Conservation (phyloP, 2,329 filamentous ascomycete genomes). For the Sporothrix pseudoabietina region DNA sequence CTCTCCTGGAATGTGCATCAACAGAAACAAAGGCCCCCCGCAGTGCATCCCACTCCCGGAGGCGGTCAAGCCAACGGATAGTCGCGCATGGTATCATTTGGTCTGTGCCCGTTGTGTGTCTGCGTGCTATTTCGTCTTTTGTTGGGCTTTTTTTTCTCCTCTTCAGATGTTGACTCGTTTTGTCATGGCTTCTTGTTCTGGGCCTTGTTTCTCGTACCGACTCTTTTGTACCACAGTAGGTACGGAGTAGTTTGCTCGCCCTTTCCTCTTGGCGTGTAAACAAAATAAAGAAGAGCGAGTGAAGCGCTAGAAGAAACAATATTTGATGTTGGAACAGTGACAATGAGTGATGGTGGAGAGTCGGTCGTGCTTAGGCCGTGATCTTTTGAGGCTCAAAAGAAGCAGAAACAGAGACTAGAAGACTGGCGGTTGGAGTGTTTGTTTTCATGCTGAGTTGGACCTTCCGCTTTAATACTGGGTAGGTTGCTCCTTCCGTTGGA, state of each 20-base stretch:
- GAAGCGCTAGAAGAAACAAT: conserved; percentile 1
- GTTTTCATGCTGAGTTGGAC: conserved; percentile 5
- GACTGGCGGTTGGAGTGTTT: neutral
- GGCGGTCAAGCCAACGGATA: conserved; percentile 21
- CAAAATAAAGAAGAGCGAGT: conserved; percentile 8
- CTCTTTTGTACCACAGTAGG: no score
- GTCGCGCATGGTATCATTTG: neutral
- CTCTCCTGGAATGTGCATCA: conserved; percentile 24
- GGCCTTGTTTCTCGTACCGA: no score
- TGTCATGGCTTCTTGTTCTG: neutral
- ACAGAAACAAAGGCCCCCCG: conserved; percentile 16
- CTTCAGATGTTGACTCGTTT: neutral
- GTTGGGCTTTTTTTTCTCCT: no score
- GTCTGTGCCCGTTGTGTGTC: neutral
- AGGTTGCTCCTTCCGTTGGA: neutral
- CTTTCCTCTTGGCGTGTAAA: conserved; percentile 7
- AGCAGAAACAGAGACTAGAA: neutral
- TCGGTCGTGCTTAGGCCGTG: neutral
- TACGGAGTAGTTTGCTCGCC: neutral
- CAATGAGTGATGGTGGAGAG: neutral
- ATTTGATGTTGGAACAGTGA: neutral
- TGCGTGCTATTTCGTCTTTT: conserved; percentile 3
- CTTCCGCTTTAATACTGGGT: conserved; percentile 6
- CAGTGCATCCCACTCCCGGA: conserved; percentile 25
- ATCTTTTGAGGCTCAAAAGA: neutral